Base-by-base conservation (phyloP, 1,139 yeast genomes). In the Nematodospora anomalae region DNA sequence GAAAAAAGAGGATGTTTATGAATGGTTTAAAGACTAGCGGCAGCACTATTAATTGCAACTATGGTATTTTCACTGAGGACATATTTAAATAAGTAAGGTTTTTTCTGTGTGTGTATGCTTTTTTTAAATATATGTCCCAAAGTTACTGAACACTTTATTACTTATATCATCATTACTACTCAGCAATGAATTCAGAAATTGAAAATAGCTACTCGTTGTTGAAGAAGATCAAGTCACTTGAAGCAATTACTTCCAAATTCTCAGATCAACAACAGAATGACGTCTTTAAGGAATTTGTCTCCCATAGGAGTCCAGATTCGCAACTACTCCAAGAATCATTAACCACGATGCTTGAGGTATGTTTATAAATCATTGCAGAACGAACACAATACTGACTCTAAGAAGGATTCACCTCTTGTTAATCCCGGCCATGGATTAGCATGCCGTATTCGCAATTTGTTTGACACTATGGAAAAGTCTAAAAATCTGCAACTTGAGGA, bases 51-150 rank as follows among this genome's bases (percentile, higher is more conserved):
- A 38, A 30, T 24, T 32, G 35, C 12, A 28, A 22, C n/a, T 39
- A 36, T 14, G 47, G 46, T 8, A 42, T 35, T 25, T 8, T 44
- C 16, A 46, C 47, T 5, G 46, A 46, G 23, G 51, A 47, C 35
- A 33, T 47, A 23, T 47, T 45, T 33, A 35, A 29, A 14, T 23
- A 26, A 16, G 14, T 11, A 18, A 8, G 21, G 8, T 18, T 18
- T 18, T 18, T 18, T 18, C 21, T 18, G 21, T 18, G 21, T 18
- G 21, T 18, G 8, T 18, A 18, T 18, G 7, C 9, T 27, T 27
- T 10, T 6, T 27, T 27, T 13, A 8, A 18, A 18, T 18, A 18
- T 18, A 18, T 18, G 8, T 18, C 21, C 21, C 8, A 18, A 26
- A 27, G 5, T 16, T n/a, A 25, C 8, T 25, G 7, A 12, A 13